Evolutionary conservation across 129 eudicot species (phyloP), one percentile per base, ranked within the genome.

Genomic region (Dittrichia graveolens): DNA sequence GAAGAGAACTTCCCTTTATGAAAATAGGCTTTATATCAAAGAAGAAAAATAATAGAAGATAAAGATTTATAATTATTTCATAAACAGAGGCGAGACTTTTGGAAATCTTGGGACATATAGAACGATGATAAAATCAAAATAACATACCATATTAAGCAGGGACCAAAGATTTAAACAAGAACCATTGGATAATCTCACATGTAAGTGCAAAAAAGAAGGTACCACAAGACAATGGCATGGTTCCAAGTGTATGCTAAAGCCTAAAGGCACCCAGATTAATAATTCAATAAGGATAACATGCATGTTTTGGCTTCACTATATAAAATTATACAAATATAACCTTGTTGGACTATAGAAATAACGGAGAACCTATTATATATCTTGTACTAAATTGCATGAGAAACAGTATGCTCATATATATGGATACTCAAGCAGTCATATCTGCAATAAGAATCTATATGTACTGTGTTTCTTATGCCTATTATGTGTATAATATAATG

Each of bases 361-460:
- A 65, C 56, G 31, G 31, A 46, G 43, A 67, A 70, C n/a, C 15
- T 40, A 42, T 31, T 5, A 19, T 16, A n/a, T 10, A 57, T 71
- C 48, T 7, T 69, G 19, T 19, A 53, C 63, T 69, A 54, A 6
- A 55, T 71, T 40, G 31, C 60, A 67, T 67, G 60, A 67, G 60
- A 31, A 31, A 52, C 60, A 35, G 4, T 48, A 49, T 67, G 73
- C 73, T 8, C 34, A 2, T 8, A 47, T 14, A 34, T 14, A 48
- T 46, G 45, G 35, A 67, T 34, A 48, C 13, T 48, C 12, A 11
- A 59, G 35, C 56, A 71, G 31, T 71, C 38, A 13, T 55, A 70
- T 71, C 24, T 18, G 75, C 42, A 55, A 24, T 55, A 70, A 70
- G 47, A 16, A 70, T 3, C 54, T 53, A 39, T 18, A 7, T 16